Evolutionary conservation across 345 rosid genomes (phyloP), one percentile per base, ranked within the genome.

Genomic region (Citrus australasica): DNA sequence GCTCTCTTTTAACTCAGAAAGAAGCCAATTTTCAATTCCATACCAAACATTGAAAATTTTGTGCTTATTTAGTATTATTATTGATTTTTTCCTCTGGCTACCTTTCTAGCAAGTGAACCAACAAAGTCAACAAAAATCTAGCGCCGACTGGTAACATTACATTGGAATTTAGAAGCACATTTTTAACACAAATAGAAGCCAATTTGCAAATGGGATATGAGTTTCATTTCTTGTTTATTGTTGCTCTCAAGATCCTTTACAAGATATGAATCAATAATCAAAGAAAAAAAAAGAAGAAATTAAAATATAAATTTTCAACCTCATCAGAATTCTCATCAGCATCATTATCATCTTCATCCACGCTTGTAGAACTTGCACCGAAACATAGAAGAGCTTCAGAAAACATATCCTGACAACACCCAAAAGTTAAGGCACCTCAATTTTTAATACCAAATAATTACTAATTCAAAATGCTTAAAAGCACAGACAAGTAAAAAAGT

Each of bases 351-450:
- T 80, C 86, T 86, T 81, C 86, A 77, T 91, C 92, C 71, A 90
- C 80, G 35, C 85, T 81, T 7, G 86, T 82, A 17, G 97, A 95
- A 80, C 86, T 87, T 64, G 99, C 99, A 75, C 98, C 98, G 63
- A 95, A 93, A 83, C 86, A 86, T 72, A 93, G 69, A 74, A 95
- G 89, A 28, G 97, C 94, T 72, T 95, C 99, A 11, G 97, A 93
- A 61, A 95, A 85, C 76, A 78, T 80, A 82, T 91, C 93, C 99
- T 93, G 85, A 66, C 28, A 71, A 69, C 78, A 72, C 24, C 40
- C 70, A n/a, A 76, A 83, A 35, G 56, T 24, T 67, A 40, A 58
- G 51, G 4, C 51, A 46, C 51, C 16, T 46, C 51, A 46, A 46
- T 11, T 46, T 42, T 46, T 3, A 46, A 0, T 46, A 0, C 51